A percentile compares a stretch with the other conserved stretches of the same genome.
phyloP scores from a whole-genome alignment of 75 land plant species.

The Larix kaempferi region DNA sequence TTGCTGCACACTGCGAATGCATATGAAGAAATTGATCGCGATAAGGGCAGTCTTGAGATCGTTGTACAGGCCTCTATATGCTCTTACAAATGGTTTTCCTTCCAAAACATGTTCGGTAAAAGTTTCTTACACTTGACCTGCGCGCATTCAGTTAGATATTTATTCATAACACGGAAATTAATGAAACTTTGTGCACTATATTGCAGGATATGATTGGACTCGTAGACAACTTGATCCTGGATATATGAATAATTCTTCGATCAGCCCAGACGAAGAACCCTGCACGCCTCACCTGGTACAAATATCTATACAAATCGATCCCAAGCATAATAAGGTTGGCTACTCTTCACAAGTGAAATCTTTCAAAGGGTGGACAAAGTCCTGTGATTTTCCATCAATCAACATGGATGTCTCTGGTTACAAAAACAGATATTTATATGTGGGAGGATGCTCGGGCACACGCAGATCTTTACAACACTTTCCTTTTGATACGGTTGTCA shows the following conservation, averaged over 20 bases:
- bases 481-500: constrained; percentile 69
- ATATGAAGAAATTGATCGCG: constrained; percentile 32
- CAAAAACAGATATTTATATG: constrained; percentile 45
- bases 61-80: constrained; percentile 51
- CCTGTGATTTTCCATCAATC: constrained; percentile 66
- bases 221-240: constrained; percentile 50
- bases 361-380: constrained; percentile 30
- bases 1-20: constrained; percentile 63
- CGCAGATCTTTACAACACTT: constrained; percentile 52
- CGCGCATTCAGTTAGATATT: too few species aligned
- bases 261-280: constrained; percentile 9
- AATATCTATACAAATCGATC: constrained; percentile 17
- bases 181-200: too few species aligned
- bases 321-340: not conserved
- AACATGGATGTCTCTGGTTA: constrained; percentile 42
- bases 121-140: not conserved
- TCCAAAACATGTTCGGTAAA: constrained; percentile 70
- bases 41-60: constrained; percentile 22
- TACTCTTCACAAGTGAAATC: constrained; percentile 11
- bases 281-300: constrained; percentile 48
- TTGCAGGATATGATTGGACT: constrained; percentile 73
- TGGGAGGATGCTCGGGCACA: constrained; percentile 36
- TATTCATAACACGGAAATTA: too few species aligned
- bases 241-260: constrained; percentile 39
- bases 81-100: constrained; percentile 82